phyloP scores from a whole-genome alignment of 1,284 basidiomycete genomes.

The Coniferiporia sulphurascens region DNA sequence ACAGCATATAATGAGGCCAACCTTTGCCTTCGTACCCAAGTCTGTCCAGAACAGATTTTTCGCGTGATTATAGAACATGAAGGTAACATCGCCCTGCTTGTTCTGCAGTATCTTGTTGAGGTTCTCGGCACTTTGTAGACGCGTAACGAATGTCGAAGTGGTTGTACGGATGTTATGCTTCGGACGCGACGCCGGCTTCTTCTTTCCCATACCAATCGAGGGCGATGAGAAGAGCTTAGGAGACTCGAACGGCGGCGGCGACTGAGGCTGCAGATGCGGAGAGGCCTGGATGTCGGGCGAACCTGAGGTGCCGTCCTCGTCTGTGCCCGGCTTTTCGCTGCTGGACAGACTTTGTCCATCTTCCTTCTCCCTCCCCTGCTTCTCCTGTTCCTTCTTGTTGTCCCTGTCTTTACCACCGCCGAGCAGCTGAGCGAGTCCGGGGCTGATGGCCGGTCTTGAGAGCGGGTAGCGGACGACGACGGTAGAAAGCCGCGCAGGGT shows the following conservation, averaged over 20 bases:
- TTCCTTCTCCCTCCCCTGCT: conserved; percentile 33
- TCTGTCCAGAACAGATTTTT: conserved; percentile 84
- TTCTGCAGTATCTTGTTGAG: conserved; percentile 67
- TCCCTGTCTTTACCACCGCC: conserved; percentile 52
- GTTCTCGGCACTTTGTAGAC: conserved; percentile 76
- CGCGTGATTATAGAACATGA: conserved; percentile 78
- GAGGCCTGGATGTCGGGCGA: conserved; percentile 38
- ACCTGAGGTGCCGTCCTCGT: conserved; percentile 46
- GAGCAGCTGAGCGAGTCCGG: conserved; percentile 62
- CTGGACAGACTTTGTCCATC: conserved; percentile 73
- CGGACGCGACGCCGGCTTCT: conserved; percentile 63
- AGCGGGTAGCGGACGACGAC: conserved; percentile 59
- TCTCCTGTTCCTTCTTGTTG: conserved; percentile 50
- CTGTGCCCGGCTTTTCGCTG: conserved; percentile 52
- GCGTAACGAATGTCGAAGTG: conserved; percentile 84
- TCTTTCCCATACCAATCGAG: conserved; percentile 45
- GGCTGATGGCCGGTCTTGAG: conserved; percentile 47
- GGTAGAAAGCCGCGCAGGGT: conserved; percentile 59
- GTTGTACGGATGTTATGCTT: conserved; percentile 87
- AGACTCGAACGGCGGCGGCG: conserved; percentile 29
- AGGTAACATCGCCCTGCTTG: conserved; percentile 78
- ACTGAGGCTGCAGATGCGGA: conserved; percentile 30
- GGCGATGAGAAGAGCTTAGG: conserved; percentile 41
- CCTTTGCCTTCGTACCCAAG: conserved; percentile 73
- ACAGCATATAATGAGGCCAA: conserved; percentile 30